These are phyloP conservation scores for Ochromonadaceae sp. DNA, from an alignment of 352 stramenopile genomes.

Conservation along the genomic window DNA sequence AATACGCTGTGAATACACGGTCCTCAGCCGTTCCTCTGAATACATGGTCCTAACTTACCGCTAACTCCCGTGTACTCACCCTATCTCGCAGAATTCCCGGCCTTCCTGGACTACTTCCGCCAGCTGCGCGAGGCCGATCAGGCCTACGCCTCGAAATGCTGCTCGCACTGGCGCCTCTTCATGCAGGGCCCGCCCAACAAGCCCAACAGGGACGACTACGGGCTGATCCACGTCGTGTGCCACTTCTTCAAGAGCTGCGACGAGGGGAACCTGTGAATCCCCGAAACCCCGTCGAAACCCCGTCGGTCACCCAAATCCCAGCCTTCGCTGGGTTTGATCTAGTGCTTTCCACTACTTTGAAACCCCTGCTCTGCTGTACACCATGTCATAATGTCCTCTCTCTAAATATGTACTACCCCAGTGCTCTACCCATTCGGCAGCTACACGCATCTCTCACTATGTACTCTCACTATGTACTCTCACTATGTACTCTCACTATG, in stretches of 20 bases:
- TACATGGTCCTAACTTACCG: too few species aligned
- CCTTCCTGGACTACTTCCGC: constrained; percentile 60
- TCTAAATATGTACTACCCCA: too few species aligned
- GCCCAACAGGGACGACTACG: constrained; percentile 48
- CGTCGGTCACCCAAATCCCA: neutral
- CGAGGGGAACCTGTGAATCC: too few species aligned
- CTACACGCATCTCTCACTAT: too few species aligned
- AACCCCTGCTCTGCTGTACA: neutral
- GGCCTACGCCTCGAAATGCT: constrained; percentile 59
- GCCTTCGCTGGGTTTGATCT: neutral
- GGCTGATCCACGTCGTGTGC: constrained; percentile 39
- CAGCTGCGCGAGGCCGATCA: constrained; percentile 54
- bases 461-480: too few species aligned
- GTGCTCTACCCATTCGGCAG: too few species aligned
- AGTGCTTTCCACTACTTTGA: neutral
- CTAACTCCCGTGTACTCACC: constrained; percentile 38
- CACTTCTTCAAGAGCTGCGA: neutral
- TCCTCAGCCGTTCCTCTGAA: too few species aligned
- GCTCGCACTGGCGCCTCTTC: constrained; percentile 61
- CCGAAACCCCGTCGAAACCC: neutral
- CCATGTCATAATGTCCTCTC: neutral
- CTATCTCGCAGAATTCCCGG: constrained; percentile 61
- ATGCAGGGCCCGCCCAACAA: constrained; percentile 60
- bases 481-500: too few species aligned
- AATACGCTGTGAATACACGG: too few species aligned